Percentiles rank a stretch among this genome's conserved stretches.
phyloP scores from a whole-genome alignment of 768 basidiomycete species.

The Phanerochaete carnosa region DNA sequence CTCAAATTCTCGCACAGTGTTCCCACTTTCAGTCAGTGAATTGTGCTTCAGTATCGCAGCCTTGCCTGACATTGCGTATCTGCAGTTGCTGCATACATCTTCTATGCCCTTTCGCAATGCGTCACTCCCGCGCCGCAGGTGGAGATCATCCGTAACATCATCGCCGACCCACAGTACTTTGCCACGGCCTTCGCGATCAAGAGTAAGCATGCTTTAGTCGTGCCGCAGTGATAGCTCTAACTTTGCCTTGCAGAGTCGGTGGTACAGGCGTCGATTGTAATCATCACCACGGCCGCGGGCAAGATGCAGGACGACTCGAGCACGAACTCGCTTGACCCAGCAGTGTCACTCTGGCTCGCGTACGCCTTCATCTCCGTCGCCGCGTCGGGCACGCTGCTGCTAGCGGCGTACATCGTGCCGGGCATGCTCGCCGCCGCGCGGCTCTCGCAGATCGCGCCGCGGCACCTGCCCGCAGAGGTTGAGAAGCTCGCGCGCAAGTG shows the following conservation, averaged over 20 bases:
- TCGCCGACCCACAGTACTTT: constrained; percentile 39
- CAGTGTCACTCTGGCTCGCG: constrained; percentile 36
- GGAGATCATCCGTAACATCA: constrained; percentile 37
- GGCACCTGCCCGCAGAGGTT: constrained; percentile 27
- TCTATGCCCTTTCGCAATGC: constrained; percentile 36
- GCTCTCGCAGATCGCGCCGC: constrained; percentile 34
- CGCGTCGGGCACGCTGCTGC: constrained; percentile 31
- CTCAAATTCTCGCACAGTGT: constrained; percentile 36
- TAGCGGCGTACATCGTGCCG: constrained; percentile 25
- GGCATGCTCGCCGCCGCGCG: constrained; percentile 35
- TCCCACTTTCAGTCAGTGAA: constrained; percentile 33
- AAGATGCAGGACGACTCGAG: constrained; percentile 36
- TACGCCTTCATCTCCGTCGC: constrained; percentile 36
- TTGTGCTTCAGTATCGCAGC: not conserved
- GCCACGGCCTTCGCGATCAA: constrained; percentile 39
- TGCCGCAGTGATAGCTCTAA: not conserved
- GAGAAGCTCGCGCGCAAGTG: constrained; percentile 23
- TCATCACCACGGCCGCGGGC: constrained; percentile 40
- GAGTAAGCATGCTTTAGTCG: constrained; percentile 22
- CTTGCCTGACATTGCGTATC: not conserved
- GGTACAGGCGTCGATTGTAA: constrained; percentile 39
- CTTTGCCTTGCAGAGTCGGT: constrained; percentile 31
- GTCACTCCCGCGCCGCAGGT: constrained; percentile 36
- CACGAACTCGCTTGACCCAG: constrained; percentile 33
- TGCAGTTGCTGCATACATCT: constrained; percentile 38